Evolutionary conservation across 306 rosid species (phyloP), one percentile per base, ranked within the genome.

Genomic region (Alnus rubra): DNA sequence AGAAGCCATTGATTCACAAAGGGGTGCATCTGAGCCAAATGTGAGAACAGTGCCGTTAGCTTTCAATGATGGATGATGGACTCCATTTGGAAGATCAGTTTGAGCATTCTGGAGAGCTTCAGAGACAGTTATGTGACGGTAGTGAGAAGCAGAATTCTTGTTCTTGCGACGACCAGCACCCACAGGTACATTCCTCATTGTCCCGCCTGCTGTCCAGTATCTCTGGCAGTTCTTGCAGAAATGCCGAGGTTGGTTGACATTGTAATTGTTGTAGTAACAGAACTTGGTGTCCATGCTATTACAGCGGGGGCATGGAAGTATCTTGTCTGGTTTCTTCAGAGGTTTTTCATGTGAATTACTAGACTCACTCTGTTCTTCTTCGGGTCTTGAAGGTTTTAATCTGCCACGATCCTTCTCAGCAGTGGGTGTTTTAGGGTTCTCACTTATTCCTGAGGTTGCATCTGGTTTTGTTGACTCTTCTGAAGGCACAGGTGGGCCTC

Each of bases 131-230:
- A 90, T 55, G 48, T 89, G 92, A 39, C 67, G 88, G 55, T 81
- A 88, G 16, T 88, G 89, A 1, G 90, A 81, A 3, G 84, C 82
- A 0, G 90, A 79, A 44, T 31, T 88, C 74, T 94, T 94, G 89
- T 89, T 92, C 86, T 90, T 94, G 75, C 98, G 92, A 5, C 98
- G 97, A 56, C 98, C 98, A 10, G 98, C 96, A 0, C 97, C 98
- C 4, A 94, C 92, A 0, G 92, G 94, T 23, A 94, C 92, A 68
- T 88, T 90, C 80, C 98, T 86, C 90, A 90, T 94, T 76, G 88
- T 86, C 52, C 98, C 98, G 56, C 98, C 98, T 3, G 97, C 91
- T 6, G 98, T 94, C 98, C 98, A 94, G 75, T 94, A 94, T 80
- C 98, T 87, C 78, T 90, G 98, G 60, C 98, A 94, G 78, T 88